Percentiles rank a stretch among this genome's conserved stretches.
These are phyloP conservation scores for Taiozyma onychis DNA, from an alignment of 1,139 yeast genomes.

Conservation along the genomic window DNA sequence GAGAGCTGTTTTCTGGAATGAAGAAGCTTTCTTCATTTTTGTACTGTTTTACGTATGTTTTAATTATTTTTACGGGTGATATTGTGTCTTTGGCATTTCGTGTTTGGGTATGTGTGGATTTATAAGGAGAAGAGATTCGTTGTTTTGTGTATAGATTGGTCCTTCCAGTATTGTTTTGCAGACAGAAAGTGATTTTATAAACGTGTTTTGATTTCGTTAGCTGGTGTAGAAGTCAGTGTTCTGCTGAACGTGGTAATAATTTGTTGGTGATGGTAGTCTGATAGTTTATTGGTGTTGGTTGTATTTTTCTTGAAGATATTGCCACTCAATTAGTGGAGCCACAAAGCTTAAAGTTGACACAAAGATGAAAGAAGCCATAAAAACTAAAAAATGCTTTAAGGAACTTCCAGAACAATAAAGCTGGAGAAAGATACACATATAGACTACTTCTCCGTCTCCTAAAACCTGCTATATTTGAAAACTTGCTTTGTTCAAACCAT, in stretches of 20 bases:
- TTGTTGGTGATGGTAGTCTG: too few relatives aligned
- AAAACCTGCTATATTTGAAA: not conserved
- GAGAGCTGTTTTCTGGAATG: not conserved
- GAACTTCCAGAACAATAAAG: not conserved
- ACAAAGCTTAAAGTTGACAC: not conserved
- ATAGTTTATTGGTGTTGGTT: too few relatives aligned
- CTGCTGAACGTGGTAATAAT: not conserved
- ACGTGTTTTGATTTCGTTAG: not conserved
- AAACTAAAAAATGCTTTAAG: not conserved
- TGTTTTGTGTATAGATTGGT: not conserved
- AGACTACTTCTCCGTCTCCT: not conserved
- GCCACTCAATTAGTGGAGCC: not conserved
- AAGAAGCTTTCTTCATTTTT: not conserved
- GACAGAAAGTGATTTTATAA: not conserved
- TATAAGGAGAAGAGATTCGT: not conserved
- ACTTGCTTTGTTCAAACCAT: not conserved
- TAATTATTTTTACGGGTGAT: not conserved
- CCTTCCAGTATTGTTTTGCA: not conserved
- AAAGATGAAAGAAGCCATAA: not conserved
- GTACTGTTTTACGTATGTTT: not conserved
- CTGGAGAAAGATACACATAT: too few relatives aligned
- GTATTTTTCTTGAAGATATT: too few relatives aligned
- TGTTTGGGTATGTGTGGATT: not conserved
- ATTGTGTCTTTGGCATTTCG: slow-evolving; percentile 3
- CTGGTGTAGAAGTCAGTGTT: not conserved